Evolutionary conservation across 1,139 yeast species (phyloP), one percentile per base, ranked within the genome.

Genomic region (Saccharomyces hybrid): DNA sequence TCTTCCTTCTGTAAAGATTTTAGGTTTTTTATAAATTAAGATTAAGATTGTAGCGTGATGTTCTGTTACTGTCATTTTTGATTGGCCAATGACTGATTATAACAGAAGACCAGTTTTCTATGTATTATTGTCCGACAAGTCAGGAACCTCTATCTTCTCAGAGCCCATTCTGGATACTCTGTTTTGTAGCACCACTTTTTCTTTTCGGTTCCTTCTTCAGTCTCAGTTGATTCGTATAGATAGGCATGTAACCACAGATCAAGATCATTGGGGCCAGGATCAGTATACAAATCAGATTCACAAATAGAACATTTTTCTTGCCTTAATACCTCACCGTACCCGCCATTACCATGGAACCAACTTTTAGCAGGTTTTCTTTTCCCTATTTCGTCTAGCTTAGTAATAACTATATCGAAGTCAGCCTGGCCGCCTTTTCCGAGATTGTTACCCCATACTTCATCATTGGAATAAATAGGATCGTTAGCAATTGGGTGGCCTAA

Each of bases 171-270:
- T 0, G 99, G 99, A 54, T 83, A 78, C n/a, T 81, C 82, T 0
- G 97, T 89, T 55, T 81, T 77, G 70, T 87, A 90, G 11, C 83
- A 75, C 98, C 98, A 91, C 25, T 61, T 42, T 28, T 62, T 60
- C 13, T 50, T 48, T 3, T 60, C 61, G 26, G 63, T 27, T 41
- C 9, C 42, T 16, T 69, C 70, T 52, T 77, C 79, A 41, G 53
- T 23, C 52, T 65, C 65, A 1, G 69, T 70, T 6, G 93, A 84
- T 58, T 80, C 82, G 61, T 90, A 91, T 57, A 80, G 80, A 64
- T 81, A 84, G 0, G 99, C 97, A 73, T 93, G 99, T 34, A 93
- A 73, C 95, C 96, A 93, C 44, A 93, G 72, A 53, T 85, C 89
- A 58, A 93, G 72, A 61, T 91, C 98, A 61, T 85, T 85, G 1